phyloP scores from a whole-genome alignment of 441 rosid species.

The Adansonia gregorii region DNA sequence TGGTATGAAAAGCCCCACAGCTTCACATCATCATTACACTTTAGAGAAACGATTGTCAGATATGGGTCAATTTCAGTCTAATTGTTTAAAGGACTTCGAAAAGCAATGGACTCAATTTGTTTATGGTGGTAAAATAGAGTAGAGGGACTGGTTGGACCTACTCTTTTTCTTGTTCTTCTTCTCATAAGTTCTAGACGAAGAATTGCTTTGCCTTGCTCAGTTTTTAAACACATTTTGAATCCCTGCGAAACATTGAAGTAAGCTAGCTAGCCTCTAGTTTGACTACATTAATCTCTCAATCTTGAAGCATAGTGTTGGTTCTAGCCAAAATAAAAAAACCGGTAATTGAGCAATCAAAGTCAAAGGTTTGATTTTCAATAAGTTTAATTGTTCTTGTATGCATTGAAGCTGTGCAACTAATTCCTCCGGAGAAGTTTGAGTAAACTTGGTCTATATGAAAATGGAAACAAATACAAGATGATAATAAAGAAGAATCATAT shows the following conservation, averaged over 20 bases:
- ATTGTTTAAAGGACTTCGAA: conserved; percentile 30
- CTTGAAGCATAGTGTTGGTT: background rate
- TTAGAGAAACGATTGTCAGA: background rate
- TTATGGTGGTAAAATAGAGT: conserved; percentile 26
- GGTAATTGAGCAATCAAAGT: background rate
- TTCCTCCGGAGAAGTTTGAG: too few relatives aligned
- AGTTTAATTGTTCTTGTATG: too few relatives aligned
- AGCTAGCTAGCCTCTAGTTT: background rate
- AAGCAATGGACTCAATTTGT: conserved; percentile 12
- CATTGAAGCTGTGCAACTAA: too few relatives aligned
- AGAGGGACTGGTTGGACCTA: conserved; percentile 31
- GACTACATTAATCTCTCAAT: background rate
- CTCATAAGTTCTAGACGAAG: too few relatives aligned
- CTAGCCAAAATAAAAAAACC: background rate
- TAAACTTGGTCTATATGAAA: too few relatives aligned
- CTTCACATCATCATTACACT: conserved; percentile 24
- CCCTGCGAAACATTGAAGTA: background rate
- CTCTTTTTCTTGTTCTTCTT: background rate
- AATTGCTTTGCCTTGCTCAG: too few relatives aligned
- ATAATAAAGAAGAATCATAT: too few relatives aligned
- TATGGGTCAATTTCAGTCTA: conserved; percentile 28
- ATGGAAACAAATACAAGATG: too few relatives aligned
- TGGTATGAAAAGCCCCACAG: conserved; percentile 3
- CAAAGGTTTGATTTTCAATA: too few relatives aligned
- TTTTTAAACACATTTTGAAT: too few relatives aligned